Conservation (phyloP, 2,329 filamentous ascomycete genomes). For the Botryotinia globosa region DNA sequence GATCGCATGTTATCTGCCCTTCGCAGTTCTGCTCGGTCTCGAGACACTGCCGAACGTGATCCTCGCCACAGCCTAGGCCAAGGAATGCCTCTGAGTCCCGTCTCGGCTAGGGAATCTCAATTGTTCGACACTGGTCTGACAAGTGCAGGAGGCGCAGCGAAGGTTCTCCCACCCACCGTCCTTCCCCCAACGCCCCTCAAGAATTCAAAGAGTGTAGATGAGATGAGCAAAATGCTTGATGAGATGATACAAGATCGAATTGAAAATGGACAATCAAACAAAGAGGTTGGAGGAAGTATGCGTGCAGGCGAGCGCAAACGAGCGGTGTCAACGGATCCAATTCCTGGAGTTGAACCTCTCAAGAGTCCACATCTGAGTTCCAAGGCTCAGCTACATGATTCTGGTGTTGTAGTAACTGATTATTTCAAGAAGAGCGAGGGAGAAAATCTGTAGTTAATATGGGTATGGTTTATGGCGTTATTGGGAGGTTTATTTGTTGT, state of each 20-base stretch:
- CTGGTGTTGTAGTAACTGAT: slow-evolving; percentile 14
- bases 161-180: slow-evolving; percentile 24
- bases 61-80: slow-evolving; percentile 29
- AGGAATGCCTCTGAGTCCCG: slow-evolving; percentile 34
- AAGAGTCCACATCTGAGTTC: slow-evolving; percentile 4
- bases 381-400: slow-evolving; percentile 14
- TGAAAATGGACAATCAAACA: slow-evolving; percentile 69
- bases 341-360: slow-evolving; percentile 14
- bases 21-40: slow-evolving; percentile 78
- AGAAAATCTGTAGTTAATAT: slow-evolving; percentile 11
- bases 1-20: slow-evolving; percentile 89
- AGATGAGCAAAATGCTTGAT: slow-evolving; percentile 90
- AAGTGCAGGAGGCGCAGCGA: slow-evolving; percentile 20
- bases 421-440: slow-evolving; percentile 15
- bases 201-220: slow-evolving; percentile 68
- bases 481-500: slow-evolving; percentile 14
- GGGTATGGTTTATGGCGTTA: slow-evolving; percentile 4
- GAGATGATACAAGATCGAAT: slow-evolving; percentile 94
- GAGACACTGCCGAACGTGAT: slow-evolving; percentile 70
- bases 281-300: slow-evolving; percentile 65
- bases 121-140: slow-evolving; percentile 26
- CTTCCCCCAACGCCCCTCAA: slow-evolving; percentile 32
- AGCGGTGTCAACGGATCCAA: slow-evolving; percentile 3
- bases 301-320: slow-evolving; percentile 49
- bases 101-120: slow-evolving; percentile 35